These are phyloP conservation scores for Durio zibethinus DNA, from an alignment of 345 rosid genomes.

Conservation along the genomic window DNA sequence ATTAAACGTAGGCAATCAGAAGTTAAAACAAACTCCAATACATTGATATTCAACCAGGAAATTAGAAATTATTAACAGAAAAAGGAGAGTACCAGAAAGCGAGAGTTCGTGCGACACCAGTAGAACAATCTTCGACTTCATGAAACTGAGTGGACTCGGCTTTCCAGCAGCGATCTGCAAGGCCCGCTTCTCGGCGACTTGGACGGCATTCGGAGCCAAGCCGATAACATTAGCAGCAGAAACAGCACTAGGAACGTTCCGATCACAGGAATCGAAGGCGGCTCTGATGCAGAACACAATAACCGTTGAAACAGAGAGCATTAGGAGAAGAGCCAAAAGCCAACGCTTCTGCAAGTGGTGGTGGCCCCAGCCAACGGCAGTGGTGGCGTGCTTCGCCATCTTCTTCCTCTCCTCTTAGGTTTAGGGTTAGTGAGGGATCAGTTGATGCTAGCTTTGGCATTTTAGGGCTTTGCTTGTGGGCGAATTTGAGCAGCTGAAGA, in stretches of 20 bases:
- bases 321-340: slow-evolving; percentile 31
- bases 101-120: slow-evolving; percentile 49
- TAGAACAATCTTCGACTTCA: slow-evolving; percentile 46
- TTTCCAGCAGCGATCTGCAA: background rate
- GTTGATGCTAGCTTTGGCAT: slow-evolving; percentile 13
- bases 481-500: background rate
- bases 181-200: background rate
- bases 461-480: slow-evolving; percentile 13
- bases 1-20: background rate
- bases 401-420: background rate
- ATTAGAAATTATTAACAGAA: background rate
- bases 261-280: slow-evolving; percentile 42
- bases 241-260: slow-evolving; percentile 13
- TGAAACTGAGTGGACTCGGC: slow-evolving; percentile 43
- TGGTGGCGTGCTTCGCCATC: slow-evolving; percentile 42
- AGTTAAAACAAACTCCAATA: background rate
- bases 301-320: slow-evolving; percentile 40
- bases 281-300: slow-evolving; percentile 37
- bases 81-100: slow-evolving; percentile 31
- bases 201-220: background rate
- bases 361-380: slow-evolving; percentile 25
- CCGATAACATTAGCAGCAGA: background rate
- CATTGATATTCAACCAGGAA: background rate
- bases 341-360: slow-evolving; percentile 36
- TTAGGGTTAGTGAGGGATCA: slow-evolving; percentile 2